Conservation (phyloP, 306 rosid genomes). For the Rubus parviflorus region DNA sequence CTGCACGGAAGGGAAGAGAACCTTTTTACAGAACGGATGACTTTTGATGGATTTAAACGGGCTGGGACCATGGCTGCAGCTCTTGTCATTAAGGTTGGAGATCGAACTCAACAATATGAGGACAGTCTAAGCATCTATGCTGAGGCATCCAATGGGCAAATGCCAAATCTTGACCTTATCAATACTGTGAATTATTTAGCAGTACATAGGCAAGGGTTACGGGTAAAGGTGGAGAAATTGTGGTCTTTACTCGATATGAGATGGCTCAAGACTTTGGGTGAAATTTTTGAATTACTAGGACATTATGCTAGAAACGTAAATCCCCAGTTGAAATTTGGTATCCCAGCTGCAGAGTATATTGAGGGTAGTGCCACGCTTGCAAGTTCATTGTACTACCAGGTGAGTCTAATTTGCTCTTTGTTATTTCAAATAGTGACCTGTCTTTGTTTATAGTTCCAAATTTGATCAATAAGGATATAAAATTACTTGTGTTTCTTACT, state of each 20-base stretch:
- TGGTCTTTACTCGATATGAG: constrained; percentile 57
- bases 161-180: constrained; percentile 96
- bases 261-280: constrained; percentile 80
- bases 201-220: constrained; percentile 81
- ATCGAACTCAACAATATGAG: constrained; percentile 53
- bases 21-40: constrained; percentile 32
- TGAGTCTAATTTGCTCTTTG: constrained; percentile 22
- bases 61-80: constrained; percentile 98
- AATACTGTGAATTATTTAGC: constrained; percentile 84
- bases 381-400: constrained; percentile 91
- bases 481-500: background rate
- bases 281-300: constrained; percentile 64
- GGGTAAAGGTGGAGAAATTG: constrained; percentile 67
- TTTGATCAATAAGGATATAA: background rate
- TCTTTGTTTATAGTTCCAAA: background rate
- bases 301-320: constrained; percentile 54
- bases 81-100: constrained; percentile 77
- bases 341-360: constrained; percentile 78
- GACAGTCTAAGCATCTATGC: constrained; percentile 79
- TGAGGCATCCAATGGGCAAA: constrained; percentile 94
- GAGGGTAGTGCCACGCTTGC: constrained; percentile 94
- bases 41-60: constrained; percentile 64
- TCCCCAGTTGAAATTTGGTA: constrained; percentile 85
- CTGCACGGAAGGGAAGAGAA: constrained; percentile 41
- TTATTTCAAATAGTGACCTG: background rate